phyloP scores from a whole-genome alignment of 768 basidiomycete genomes.

The Lactarius hengduanensis region DNA sequence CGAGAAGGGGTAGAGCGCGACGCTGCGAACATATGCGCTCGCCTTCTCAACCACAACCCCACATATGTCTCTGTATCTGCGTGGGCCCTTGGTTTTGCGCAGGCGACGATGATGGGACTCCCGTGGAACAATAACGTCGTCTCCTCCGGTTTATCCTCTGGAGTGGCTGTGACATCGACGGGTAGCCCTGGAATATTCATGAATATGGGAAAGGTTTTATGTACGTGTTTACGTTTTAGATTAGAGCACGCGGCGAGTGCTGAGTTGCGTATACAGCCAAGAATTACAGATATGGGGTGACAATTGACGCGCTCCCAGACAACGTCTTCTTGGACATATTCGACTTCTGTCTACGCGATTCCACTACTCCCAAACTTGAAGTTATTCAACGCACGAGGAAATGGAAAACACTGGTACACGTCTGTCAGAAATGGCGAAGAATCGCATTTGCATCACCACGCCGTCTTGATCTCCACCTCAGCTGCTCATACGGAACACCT shows the following conservation, averaged over 20 bases:
- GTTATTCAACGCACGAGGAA: background rate
- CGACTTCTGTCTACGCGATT: too few species aligned
- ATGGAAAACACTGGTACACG: background rate
- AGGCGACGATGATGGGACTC: background rate
- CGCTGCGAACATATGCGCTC: background rate
- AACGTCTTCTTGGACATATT: background rate
- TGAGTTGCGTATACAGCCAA: background rate
- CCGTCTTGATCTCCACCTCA: background rate
- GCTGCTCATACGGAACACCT: background rate
- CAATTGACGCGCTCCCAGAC: background rate
- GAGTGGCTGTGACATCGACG: too few species aligned
- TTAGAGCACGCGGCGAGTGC: background rate
- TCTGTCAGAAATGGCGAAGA: constrained; percentile 1
- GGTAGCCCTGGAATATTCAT: background rate
- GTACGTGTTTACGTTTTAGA: background rate
- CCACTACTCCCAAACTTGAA: too few species aligned
- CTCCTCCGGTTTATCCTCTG: background rate
- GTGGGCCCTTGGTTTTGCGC: background rate
- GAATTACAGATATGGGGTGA: background rate
- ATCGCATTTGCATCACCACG: background rate
- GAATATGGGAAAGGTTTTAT: background rate
- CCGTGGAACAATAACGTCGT: background rate
- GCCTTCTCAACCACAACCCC: background rate
- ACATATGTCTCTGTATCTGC: background rate
- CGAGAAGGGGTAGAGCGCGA: background rate